phyloP scores from a whole-genome alignment of 306 rosid species.

The Vachellia collinsii region DNA sequence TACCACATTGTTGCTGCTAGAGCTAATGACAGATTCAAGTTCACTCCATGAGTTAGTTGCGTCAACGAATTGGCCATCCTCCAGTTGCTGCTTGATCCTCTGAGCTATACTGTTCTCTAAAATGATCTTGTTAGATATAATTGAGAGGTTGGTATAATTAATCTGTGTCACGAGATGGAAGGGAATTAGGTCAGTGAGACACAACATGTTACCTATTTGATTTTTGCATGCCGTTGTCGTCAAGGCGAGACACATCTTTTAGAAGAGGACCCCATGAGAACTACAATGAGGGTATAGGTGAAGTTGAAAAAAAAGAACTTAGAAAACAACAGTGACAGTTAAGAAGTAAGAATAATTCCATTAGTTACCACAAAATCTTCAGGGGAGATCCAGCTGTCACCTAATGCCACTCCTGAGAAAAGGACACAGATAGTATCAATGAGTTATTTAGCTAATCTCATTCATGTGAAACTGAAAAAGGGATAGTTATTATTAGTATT shows the following conservation, averaged over 20 bases:
- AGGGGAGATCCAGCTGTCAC: conserved; percentile 95
- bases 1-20: conserved; percentile 75
- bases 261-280: conserved; percentile 97
- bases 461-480: neutral
- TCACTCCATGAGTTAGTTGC: conserved; percentile 69
- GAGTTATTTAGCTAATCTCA: neutral
- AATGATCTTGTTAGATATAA: conserved; percentile 37
- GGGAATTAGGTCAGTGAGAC: neutral
- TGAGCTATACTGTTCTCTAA: conserved; percentile 60
- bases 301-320: neutral
- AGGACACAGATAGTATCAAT: conserved; percentile 1
- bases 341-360: conserved; percentile 1
- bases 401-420: conserved; percentile 80
- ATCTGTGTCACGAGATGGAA: neutral
- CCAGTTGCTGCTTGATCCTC: conserved; percentile 69
- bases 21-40: conserved; percentile 53
- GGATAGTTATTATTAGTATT: neutral
- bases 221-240: conserved; percentile 55
- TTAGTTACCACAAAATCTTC: conserved; percentile 81
- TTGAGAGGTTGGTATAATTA: neutral
- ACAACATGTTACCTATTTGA: conserved; percentile 56
- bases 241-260: conserved; percentile 80
- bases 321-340: neutral
- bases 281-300: conserved; percentile 40
- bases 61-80: conserved; percentile 53